These are phyloP conservation scores for Botrytis squamosa DNA, from an alignment of 2,329 filamentous ascomycete genomes.

Conservation along the genomic window DNA sequence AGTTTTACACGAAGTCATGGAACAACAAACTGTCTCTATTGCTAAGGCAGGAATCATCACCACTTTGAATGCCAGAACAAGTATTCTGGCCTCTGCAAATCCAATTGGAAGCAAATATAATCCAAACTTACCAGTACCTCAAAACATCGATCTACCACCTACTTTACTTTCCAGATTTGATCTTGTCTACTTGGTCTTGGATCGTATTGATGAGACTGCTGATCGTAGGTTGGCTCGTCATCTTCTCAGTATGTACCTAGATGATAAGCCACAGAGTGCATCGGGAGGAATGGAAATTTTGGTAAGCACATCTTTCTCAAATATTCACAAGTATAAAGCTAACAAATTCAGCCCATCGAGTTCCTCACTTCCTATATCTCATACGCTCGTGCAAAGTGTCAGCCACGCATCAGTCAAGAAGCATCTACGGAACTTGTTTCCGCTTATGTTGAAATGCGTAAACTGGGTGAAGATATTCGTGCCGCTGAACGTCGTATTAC, in stretches of 20 bases:
- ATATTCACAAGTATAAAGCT: background rate
- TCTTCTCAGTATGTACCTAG: constrained; percentile 92
- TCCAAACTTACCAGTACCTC: constrained; percentile 88
- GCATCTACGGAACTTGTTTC: constrained; percentile 82
- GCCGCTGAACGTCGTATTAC: constrained; percentile 94
- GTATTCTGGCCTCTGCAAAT: constrained; percentile 94
- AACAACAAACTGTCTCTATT: constrained; percentile 76
- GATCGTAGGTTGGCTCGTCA: constrained; percentile 90
- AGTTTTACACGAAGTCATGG: constrained; percentile 78
- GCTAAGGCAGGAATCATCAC: constrained; percentile 78
- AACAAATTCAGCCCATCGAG: constrained; percentile 68
- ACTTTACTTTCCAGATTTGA: constrained; percentile 96
- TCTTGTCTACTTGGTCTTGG: constrained; percentile 92
- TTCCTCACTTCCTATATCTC: constrained; percentile 97
- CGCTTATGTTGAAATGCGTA: constrained; percentile 91
- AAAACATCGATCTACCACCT: constrained; percentile 96
- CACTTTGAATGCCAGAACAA: constrained; percentile 91
- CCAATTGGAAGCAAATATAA: constrained; percentile 98
- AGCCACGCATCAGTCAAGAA: constrained; percentile 75
- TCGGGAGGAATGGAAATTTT: constrained; percentile 72
- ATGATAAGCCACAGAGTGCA: constrained; percentile 88
- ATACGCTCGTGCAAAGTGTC: constrained; percentile 83
- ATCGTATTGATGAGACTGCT: constrained; percentile 85
- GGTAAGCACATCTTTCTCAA: constrained; percentile 51
- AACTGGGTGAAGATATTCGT: constrained; percentile 83